Conservation (phyloP, 169 alveolate genomes). For the Sarcocystis neurona region DNA sequence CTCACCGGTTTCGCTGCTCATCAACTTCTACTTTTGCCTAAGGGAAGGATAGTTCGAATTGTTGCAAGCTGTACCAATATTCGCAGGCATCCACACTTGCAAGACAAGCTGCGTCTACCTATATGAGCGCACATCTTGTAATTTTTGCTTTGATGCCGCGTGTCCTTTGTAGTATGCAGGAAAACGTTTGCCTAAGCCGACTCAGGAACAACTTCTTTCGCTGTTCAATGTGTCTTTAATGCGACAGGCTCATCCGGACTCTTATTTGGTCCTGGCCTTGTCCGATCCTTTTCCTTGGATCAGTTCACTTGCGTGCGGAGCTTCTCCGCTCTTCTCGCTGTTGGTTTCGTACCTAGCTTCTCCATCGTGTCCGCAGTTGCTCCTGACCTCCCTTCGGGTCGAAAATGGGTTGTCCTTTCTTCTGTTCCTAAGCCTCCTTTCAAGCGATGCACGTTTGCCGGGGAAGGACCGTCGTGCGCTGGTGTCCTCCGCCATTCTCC, state of each 20-base stretch:
- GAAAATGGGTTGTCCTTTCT: conserved; percentile 20
- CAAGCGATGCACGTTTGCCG: conserved; percentile 21
- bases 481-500: conserved; percentile 17
- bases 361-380: conserved; percentile 11
- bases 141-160: too few relatives aligned
- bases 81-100: too few relatives aligned
- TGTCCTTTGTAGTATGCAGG: too few relatives aligned
- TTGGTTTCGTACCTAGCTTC: conserved; percentile 20
- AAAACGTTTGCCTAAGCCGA: too few relatives aligned
- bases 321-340: conserved; percentile 18
- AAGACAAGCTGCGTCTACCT: too few relatives aligned
- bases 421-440: conserved; percentile 3
- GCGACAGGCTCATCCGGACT: neutral
- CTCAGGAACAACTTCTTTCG: too few relatives aligned
- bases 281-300: conserved; percentile 34
- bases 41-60: too few relatives aligned
- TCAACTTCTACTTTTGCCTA: too few relatives aligned
- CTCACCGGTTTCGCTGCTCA: too few relatives aligned
- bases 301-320: conserved; percentile 1
- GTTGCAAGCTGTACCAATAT: too few relatives aligned
- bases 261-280: conserved; percentile 9
- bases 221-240: too few relatives aligned
- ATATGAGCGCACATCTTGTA: too few relatives aligned
- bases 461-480: conserved; percentile 26
- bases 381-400: conserved; percentile 17